These are phyloP conservation scores for Stentor coeruleus DNA, from an alignment of 73 alveolate species.

Conservation along the genomic window DNA sequence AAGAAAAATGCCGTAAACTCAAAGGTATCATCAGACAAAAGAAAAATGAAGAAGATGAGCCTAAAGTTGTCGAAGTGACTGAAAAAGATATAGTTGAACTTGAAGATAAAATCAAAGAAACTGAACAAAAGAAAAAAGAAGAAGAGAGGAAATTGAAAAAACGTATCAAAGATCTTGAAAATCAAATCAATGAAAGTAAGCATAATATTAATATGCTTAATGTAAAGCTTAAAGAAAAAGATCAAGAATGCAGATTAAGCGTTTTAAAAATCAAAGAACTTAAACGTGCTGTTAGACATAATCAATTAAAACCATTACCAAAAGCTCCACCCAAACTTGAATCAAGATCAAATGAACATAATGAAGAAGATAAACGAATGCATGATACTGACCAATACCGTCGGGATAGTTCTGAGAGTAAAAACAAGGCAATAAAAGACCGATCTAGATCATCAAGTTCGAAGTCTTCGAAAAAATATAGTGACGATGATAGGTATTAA, in stretches of 20 bases:
- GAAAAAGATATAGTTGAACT: slow-evolving; percentile 19
- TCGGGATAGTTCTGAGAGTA: no score
- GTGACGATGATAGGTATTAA: background rate
- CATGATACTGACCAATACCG: background rate
- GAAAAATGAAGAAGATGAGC: slow-evolving; percentile 23
- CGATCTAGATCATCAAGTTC: background rate
- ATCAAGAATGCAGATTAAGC: slow-evolving; percentile 30
- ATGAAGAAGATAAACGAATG: background rate
- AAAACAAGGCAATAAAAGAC: background rate
- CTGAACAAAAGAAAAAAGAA: slow-evolving; percentile 26
- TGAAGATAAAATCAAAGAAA: slow-evolving; percentile 13
- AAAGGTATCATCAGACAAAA: slow-evolving; percentile 14
- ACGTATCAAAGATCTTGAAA: slow-evolving; percentile 6
- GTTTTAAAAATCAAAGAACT: slow-evolving; percentile 21
- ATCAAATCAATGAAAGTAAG: slow-evolving; percentile 19
- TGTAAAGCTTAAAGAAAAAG: slow-evolving; percentile 23
- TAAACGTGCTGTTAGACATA: slow-evolving; percentile 28
- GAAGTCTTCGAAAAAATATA: background rate
- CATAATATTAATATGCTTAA: slow-evolving; percentile 11
- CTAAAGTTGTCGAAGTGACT: slow-evolving; percentile 20
- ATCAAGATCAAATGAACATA: background rate
- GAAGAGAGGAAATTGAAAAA: slow-evolving; percentile 12
- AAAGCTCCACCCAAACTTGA: background rate
- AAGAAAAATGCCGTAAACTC: slow-evolving; percentile 31
- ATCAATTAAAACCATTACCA: slow-evolving; percentile 12